phyloP scores from a whole-genome alignment of 441 rosid genomes.

The California macrophylla region DNA sequence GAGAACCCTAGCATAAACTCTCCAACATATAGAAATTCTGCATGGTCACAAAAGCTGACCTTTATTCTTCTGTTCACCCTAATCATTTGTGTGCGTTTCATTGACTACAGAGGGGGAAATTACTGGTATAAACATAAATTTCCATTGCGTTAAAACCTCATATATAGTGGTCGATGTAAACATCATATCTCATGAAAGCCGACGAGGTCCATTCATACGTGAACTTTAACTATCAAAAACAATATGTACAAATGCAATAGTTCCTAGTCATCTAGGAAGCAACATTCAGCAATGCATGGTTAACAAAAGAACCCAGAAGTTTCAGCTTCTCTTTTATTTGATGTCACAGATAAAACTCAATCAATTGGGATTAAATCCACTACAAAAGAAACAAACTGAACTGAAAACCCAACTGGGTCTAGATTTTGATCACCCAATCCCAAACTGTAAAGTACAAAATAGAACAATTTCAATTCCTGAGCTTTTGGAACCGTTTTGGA shows the following conservation, averaged over 20 bases:
- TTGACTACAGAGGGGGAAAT: background rate
- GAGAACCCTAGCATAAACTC: background rate
- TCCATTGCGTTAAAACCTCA: background rate
- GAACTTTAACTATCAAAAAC: background rate
- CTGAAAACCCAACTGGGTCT: background rate
- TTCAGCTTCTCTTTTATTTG: background rate
- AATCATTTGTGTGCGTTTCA: background rate
- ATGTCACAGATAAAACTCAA: background rate
- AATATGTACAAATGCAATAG: background rate
- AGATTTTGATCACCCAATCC: conserved; percentile 1
- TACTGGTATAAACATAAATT: background rate
- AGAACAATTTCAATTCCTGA: background rate
- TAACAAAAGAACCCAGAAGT: background rate
- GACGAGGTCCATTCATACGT: background rate
- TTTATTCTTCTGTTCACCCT: background rate
- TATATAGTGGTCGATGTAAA: background rate
- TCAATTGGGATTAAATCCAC: background rate
- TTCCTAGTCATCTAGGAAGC: background rate
- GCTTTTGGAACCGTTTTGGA: background rate
- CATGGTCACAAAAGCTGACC: background rate
- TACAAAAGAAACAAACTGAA: background rate
- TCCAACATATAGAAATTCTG: background rate
- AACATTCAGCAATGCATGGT: background rate
- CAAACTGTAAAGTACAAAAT: background rate
- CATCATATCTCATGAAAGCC: background rate